These are phyloP conservation scores for Saraca asoca DNA, from an alignment of 331 rosid genomes.

Conservation along the genomic window DNA sequence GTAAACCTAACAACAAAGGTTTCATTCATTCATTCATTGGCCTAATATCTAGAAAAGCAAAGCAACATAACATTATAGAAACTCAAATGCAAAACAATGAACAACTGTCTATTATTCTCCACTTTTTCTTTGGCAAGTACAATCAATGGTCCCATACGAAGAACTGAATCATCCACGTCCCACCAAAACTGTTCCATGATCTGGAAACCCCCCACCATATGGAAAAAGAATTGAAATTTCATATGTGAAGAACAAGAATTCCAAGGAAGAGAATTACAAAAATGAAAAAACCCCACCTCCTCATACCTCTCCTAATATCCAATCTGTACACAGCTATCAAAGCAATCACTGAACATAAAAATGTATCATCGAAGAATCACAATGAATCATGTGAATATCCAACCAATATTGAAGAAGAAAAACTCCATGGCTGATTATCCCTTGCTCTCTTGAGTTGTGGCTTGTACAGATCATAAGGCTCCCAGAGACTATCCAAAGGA, in stretches of 20 bases:
- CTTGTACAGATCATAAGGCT: constrained; percentile 61
- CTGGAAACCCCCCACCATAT: not conserved
- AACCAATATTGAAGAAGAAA: constrained; percentile 36
- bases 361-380: constrained; percentile 38
- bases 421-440: constrained; percentile 18
- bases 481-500: constrained; percentile 58
- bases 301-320: not conserved
- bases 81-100: not conserved
- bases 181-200: constrained; percentile 32
- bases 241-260: not conserved
- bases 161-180: not conserved
- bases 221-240: not conserved
- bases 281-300: not conserved
- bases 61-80: not conserved
- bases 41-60: no score
- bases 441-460: constrained; percentile 23
- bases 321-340: constrained; percentile 47
- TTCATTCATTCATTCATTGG: not conserved
- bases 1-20: not conserved
- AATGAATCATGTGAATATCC: constrained; percentile 38
- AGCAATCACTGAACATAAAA: constrained; percentile 30
- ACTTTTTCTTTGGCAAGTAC: not conserved
- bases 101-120: constrained; percentile 3
- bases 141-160: constrained; percentile 20
- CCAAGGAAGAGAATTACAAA: not conserved